Percentiles rank a stretch among this genome's conserved stretches.
Conservation (phyloP, 2,329 filamentous ascomycete genomes). For the Mycosphaerella arachidis region DNA sequence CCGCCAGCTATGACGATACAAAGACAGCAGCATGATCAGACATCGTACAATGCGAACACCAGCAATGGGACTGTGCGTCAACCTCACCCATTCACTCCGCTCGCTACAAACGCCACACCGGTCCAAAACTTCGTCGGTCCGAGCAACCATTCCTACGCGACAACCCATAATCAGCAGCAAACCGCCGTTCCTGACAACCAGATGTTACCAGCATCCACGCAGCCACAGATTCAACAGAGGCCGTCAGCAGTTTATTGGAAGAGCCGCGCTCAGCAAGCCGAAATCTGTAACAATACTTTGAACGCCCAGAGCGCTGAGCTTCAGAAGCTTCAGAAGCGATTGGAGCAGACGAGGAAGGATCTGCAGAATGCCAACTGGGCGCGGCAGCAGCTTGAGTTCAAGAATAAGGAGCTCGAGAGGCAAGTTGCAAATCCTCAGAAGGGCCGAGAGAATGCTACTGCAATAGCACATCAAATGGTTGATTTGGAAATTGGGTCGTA, state of each 20-base stretch:
- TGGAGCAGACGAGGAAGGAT: background rate
- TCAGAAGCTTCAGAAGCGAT: background rate
- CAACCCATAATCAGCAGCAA: background rate
- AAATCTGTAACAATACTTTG: background rate
- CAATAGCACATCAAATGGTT: background rate
- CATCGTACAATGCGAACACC: background rate
- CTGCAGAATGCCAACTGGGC: background rate
- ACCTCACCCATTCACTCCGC: no score
- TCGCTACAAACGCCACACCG: no score
- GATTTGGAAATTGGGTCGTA: background rate
- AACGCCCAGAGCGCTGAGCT: background rate
- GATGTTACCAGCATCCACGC: background rate
- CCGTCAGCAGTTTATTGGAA: background rate
- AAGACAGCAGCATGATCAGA: background rate
- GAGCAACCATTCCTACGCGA: background rate
- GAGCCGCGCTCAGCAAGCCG: background rate
- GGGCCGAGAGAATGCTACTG: background rate
- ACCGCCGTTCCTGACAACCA: background rate
- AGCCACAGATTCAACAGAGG: background rate
- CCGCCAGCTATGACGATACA: background rate
- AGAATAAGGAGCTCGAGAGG: background rate
- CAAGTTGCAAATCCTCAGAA: background rate
- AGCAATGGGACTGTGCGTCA: no score
- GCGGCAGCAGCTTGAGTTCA: background rate
- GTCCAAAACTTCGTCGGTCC: background rate